These are phyloP conservation scores for Myxozyma lipomycoides DNA, from an alignment of 805 yeast genomes.

Conservation along the genomic window DNA sequence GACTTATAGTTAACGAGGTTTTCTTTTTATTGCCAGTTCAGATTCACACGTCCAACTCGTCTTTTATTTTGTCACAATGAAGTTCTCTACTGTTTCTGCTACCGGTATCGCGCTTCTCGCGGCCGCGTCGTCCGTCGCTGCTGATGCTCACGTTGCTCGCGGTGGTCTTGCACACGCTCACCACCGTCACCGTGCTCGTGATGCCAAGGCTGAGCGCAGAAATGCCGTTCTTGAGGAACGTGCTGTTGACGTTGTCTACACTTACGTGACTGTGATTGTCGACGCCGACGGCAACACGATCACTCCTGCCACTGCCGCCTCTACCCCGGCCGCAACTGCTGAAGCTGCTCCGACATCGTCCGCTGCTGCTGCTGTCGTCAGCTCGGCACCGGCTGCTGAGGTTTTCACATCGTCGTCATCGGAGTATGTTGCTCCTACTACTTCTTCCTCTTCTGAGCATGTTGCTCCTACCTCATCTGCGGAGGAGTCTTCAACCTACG, in stretches of 20 bases:
- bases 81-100: constrained; percentile 11
- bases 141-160: constrained; percentile 1
- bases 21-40: too few relatives aligned
- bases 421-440: constrained; percentile 30
- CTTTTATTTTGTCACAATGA: constrained; percentile 3
- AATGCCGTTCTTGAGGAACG: constrained; percentile 34
- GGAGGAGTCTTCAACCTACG: constrained; percentile 26
- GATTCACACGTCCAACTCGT: constrained; percentile 9
- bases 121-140: constrained; percentile 3
- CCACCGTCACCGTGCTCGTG: constrained; percentile 28
- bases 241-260: constrained; percentile 44
- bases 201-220: constrained; percentile 29
- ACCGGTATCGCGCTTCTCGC: constrained; percentile 13
- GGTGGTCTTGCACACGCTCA: constrained; percentile 14
- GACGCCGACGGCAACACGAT: constrained; percentile 41
- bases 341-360: constrained; percentile 28
- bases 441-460: constrained; percentile 21
- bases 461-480: constrained; percentile 37
- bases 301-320: constrained; percentile 30
- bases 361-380: constrained; percentile 19
- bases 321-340: constrained; percentile 38
- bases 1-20: too few relatives aligned
- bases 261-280: constrained; percentile 46
- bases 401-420: constrained; percentile 33
- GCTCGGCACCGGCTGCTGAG: constrained; percentile 30